Evolutionary conservation across 805 yeast species (phyloP).

Genomic region (Saitoella complicata): DNA sequence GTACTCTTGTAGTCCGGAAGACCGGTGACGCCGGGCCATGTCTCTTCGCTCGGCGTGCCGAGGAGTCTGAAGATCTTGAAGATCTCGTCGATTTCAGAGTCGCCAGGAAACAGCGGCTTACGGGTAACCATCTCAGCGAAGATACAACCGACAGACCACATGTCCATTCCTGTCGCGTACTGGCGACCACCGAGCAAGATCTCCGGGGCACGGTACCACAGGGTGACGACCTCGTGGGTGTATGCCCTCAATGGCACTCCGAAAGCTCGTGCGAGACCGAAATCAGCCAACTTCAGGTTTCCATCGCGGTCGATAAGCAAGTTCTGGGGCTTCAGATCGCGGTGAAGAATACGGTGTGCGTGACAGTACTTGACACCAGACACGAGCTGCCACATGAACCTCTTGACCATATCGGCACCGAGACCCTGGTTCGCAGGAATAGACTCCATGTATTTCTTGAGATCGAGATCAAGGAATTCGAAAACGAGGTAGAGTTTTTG

Average conservation of each 20-base stretch:
- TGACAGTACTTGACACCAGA: constrained; percentile 90
- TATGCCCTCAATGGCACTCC: constrained; percentile 95
- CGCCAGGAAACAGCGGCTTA: constrained; percentile 91
- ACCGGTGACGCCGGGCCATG: constrained; percentile 87
- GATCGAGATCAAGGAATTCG: constrained; percentile 84
- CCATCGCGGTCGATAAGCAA: constrained; percentile 90
- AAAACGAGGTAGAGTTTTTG: constrained; percentile 80
- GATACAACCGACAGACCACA: constrained; percentile 97
- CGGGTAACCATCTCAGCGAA: constrained; percentile 96
- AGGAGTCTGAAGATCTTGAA: constrained; percentile 79
- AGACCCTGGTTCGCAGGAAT: constrained; percentile 82
- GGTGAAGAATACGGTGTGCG: constrained; percentile 81
- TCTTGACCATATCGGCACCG: constrained; percentile 78
- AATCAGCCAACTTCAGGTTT: constrained; percentile 76
- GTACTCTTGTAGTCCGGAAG: constrained; percentile 88
- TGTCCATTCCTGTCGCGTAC: constrained; percentile 93
- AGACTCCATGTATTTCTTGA: constrained; percentile 92
- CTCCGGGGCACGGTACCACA: constrained; percentile 97
- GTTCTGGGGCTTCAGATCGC: constrained; percentile 95
- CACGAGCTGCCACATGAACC: constrained; percentile 81
- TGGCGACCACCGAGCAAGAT: constrained; percentile 90
- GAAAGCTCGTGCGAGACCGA: constrained; percentile 91
- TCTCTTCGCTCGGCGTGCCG: constrained; percentile 86
- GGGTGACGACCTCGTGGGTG: constrained; percentile 93
- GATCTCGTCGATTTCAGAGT: constrained; percentile 93